Conservation (phyloP, 768 basidiomycete genomes). For the Sarcomyxa edulis region DNA sequence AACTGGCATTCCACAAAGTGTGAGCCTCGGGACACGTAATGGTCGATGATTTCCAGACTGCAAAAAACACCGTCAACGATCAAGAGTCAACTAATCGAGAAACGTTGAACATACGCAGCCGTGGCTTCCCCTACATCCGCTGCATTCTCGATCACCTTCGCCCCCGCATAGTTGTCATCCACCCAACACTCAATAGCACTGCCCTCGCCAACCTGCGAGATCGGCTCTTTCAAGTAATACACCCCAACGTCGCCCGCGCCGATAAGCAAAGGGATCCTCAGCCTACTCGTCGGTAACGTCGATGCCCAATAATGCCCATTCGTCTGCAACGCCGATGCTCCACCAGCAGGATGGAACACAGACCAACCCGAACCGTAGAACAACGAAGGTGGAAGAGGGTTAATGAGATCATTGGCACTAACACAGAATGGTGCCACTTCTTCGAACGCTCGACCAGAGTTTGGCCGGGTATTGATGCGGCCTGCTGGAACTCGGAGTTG, state of each 20-base stretch:
- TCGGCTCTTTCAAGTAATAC: conserved; percentile 80
- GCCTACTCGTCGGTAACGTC: conserved; percentile 73
- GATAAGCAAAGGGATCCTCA: conserved; percentile 79
- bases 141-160: conserved; percentile 71
- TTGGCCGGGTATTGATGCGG: conserved; percentile 66
- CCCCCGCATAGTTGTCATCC: conserved; percentile 87
- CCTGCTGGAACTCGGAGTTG: conserved; percentile 59
- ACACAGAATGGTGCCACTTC: conserved; percentile 92
- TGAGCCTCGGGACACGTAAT: conserved; percentile 76
- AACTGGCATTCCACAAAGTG: conserved; percentile 93
- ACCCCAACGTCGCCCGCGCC: conserved; percentile 91
- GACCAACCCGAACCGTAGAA: conserved; percentile 95
- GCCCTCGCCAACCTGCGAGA: conserved; percentile 49
- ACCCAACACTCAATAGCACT: conserved; percentile 92
- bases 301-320: conserved; percentile 90
- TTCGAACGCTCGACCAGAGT: conserved; percentile 51
- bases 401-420: conserved; percentile 95
- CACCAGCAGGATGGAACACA: conserved; percentile 59
- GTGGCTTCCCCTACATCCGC: conserved; percentile 56
- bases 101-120: conserved; percentile 53
- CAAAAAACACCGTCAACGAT: conserved; percentile 4
- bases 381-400: conserved; percentile 89
- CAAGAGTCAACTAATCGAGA: conserved; percentile 6
- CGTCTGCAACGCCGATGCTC: conserved; percentile 36
- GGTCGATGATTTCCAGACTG: conserved; percentile 85